Conservation (phyloP, 176 grass and related monocot species). For the Zea mays region Zm-B73-REFERENCE-NAM-5.0 NC_050100.1:223960501-223961000, state of each 20-base stretch:
- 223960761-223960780: too few relatives aligned
- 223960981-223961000: not conserved
- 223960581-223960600: not conserved
- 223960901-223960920: too few relatives aligned
- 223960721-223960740: too few relatives aligned
- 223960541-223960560: constrained; percentile 39
- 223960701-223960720: not conserved
- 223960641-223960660: too few relatives aligned
- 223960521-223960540: constrained; percentile 58
- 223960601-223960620: too few relatives aligned
- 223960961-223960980: not conserved
- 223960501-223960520: constrained; percentile 27
- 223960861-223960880: constrained; percentile 5
- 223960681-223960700: constrained; percentile 6
- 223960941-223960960: not conserved
- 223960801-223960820: too few relatives aligned
- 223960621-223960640: not conserved
- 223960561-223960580: constrained; percentile 23
- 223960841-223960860: not conserved
- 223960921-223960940: too few relatives aligned
- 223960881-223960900: constrained; percentile 29
- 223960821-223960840: too few relatives aligned
- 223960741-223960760: too few relatives aligned
- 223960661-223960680: too few relatives aligned
- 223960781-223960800: too few relatives aligned